Evolutionary conservation across 2,329 filamentous ascomycete species (phyloP).

Genomic region (Fusarium sp.): DNA sequence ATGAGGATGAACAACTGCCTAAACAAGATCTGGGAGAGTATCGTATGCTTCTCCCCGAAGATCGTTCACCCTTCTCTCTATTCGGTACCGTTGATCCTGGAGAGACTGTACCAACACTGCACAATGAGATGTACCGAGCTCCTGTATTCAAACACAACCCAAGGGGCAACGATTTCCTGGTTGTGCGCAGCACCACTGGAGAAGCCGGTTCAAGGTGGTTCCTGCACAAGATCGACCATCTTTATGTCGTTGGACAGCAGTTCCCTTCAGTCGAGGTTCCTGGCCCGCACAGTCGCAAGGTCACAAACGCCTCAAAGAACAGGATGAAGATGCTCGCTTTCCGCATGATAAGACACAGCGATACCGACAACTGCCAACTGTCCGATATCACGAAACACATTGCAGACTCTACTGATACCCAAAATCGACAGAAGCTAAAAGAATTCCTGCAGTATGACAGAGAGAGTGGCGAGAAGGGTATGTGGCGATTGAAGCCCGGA

Average conservation of each 20-base stretch:
- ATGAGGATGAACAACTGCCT: constrained; percentile 79
- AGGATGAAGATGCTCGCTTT: constrained; percentile 96
- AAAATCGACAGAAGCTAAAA: constrained; percentile 96
- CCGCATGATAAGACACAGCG: constrained; percentile 83
- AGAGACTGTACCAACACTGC: constrained; percentile 88
- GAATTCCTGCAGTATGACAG: constrained; percentile 95
- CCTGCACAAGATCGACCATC: constrained; percentile 88
- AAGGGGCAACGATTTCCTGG: constrained; percentile 84
- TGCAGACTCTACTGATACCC: constrained; percentile 91
- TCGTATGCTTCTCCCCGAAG: constrained; percentile 87
- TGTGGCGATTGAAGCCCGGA: constrained; percentile 80
- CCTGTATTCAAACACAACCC: constrained; percentile 90
- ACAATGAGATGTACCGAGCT: constrained; percentile 95
- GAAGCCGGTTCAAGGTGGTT: constrained; percentile 83
- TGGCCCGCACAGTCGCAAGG: constrained; percentile 91
- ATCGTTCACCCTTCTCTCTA: constrained; percentile 94
- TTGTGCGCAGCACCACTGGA: constrained; percentile 84
- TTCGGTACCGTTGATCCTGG: constrained; percentile 94
- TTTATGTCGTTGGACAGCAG: constrained; percentile 91
- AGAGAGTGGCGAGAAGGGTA: constrained; percentile 74
- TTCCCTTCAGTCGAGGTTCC: constrained; percentile 94
- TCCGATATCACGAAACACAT: constrained; percentile 93
- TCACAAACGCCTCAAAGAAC: constrained; percentile 97
- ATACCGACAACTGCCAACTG: constrained; percentile 75
- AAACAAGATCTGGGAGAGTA: constrained; percentile 91